phyloP scores from a whole-genome alignment of 2,329 filamentous ascomycete species.

The Daldinia sp. region DNA sequence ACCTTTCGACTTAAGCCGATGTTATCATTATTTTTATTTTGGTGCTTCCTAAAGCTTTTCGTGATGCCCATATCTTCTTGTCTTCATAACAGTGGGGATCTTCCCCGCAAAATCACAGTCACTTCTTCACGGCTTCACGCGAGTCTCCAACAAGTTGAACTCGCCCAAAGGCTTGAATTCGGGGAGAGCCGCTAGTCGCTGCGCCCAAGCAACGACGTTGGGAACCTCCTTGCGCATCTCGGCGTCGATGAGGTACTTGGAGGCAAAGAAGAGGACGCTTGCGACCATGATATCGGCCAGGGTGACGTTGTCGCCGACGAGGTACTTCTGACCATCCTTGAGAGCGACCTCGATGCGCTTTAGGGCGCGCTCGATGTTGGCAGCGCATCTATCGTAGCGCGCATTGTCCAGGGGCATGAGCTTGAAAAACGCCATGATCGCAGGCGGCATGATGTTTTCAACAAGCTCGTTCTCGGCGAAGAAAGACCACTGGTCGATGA shows the following conservation, averaged over 20 bases:
- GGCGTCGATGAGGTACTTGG: slow-evolving; percentile 51
- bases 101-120: neutral
- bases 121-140: slow-evolving; percentile 22
- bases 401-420: slow-evolving; percentile 47
- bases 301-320: slow-evolving; percentile 55
- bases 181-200: slow-evolving; percentile 48
- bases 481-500: slow-evolving; percentile 60
- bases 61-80: neutral
- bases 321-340: slow-evolving; percentile 52
- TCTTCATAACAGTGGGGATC: neutral
- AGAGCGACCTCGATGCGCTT: slow-evolving; percentile 51
- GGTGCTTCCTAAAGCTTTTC: neutral
- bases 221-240: slow-evolving; percentile 54
- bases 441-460: slow-evolving; percentile 38
- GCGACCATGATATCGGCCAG: slow-evolving; percentile 55
- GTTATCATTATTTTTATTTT: neutral
- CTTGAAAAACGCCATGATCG: slow-evolving; percentile 51
- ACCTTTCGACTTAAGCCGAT: neutral
- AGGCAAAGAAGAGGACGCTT: slow-evolving; percentile 44
- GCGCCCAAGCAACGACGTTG: slow-evolving; percentile 50
- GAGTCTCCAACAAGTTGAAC: slow-evolving; percentile 50
- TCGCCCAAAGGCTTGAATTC: slow-evolving; percentile 54
- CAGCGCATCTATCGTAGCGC: slow-evolving; percentile 39
- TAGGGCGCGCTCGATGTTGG: slow-evolving; percentile 48
- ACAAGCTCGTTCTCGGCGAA: slow-evolving; percentile 56